These are phyloP conservation scores for Aspergillus pseudonomiae DNA, from an alignment of 2,329 filamentous ascomycete genomes.

Conservation along the genomic window DNA sequence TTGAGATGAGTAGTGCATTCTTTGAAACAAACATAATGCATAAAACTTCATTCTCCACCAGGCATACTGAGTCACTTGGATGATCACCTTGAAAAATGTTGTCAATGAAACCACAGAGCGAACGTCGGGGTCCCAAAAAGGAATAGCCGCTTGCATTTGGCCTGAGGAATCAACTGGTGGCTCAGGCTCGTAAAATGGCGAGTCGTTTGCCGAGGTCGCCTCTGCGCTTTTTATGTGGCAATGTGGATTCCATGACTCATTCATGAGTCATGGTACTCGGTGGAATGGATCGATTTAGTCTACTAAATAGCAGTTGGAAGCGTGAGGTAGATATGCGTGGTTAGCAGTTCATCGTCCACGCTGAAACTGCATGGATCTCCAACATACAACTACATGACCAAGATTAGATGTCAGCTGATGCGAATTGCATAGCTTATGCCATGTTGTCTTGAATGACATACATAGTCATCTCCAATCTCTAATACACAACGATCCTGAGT, in stretches of 20 bases:
- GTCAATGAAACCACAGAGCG: not conserved
- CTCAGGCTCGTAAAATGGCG: not conserved
- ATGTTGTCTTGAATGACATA: too few species aligned
- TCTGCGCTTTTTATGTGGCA: not conserved
- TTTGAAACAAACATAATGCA: not conserved
- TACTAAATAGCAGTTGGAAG: too few species aligned
- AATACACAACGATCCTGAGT: too few species aligned
- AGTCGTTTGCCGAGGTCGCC: not conserved
- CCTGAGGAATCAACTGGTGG: slow-evolving; percentile 18
- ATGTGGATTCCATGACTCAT: not conserved
- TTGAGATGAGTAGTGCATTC: not conserved
- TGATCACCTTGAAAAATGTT: not conserved
- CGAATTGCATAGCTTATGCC: too few species aligned
- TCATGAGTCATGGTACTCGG: not conserved
- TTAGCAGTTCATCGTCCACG: too few species aligned
- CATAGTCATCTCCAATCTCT: too few species aligned
- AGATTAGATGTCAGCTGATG: too few species aligned
- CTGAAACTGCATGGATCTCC: too few species aligned
- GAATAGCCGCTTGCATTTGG: slow-evolving; percentile 16
- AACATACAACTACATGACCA: too few species aligned
- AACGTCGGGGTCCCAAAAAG: slow-evolving; percentile 30
- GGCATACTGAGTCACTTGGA: slow-evolving; percentile 7
- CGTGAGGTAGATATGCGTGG: too few species aligned
- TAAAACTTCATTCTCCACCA: not conserved
- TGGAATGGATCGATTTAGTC: not conserved